Evolutionary conservation across 1,284 basidiomycete species (phyloP), one percentile per base, ranked within the genome.

Genomic region (Apiotrichum sp.): DNA sequence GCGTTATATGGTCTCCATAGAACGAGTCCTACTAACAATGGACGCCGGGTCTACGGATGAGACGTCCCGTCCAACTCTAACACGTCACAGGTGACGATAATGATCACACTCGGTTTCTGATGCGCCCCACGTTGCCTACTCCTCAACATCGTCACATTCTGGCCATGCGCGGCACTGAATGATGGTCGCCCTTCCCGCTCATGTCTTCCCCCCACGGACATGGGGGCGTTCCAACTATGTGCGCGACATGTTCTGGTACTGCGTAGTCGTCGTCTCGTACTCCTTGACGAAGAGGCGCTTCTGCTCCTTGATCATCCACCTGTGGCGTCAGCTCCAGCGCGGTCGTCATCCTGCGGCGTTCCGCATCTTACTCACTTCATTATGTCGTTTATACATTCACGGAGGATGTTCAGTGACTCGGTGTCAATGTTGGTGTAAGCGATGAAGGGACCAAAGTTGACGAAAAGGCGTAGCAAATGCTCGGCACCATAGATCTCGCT

Each of bases 401-500:
- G 81, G 13, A 98, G 82, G 11, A 97, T 79, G 36, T 78, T 78
- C 32, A 95, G 85, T 10, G 87, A 88, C 67, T 96, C 93, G 1
- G 83, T 79, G 67, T 98, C 93, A 82, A 98, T 87, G n/a, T 83
- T 86, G 13, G 93, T 95, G 64, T 85, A 86, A 2, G 88, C 85
- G 46, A 98, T 86, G 83, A 97, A 93, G 82, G 77, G 70, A 16
- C 76, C 78, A 55, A 81, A 75, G 63, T 80, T 83, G 59, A 83
- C 93, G 62, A 98, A 81, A 81, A 98, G 86, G 51, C 95, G 80
- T 57, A 98, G 73, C 13, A 99, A 73, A 74, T 99, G 95, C 72
- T 98, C 95, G 4, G 90, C 92, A 0, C 95, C 96, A 68, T 98
- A 98, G 16, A 97, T 82, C 52, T 84, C 80, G 70, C 89, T 92